Evolutionary conservation across 2,329 filamentous ascomycete species (phyloP).

Genomic region (Albifimbria verrucaria): DNA sequence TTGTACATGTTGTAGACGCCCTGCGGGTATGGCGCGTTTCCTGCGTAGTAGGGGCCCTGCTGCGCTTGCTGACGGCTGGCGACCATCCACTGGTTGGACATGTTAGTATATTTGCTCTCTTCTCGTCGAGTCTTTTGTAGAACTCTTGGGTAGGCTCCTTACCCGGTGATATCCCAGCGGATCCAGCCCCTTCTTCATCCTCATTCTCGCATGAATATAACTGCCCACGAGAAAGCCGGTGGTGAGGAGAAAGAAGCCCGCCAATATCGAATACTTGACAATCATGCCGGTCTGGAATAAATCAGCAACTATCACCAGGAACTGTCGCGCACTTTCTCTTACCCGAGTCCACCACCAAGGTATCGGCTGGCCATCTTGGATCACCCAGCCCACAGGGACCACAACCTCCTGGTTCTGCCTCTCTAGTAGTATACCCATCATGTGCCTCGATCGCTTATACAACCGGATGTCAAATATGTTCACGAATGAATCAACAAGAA

Average conservation of each 20-base stretch:
- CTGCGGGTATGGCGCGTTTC: slow-evolving; percentile 27
- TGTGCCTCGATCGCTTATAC: too few relatives aligned
- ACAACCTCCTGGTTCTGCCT: slow-evolving; percentile 4
- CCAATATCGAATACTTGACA: slow-evolving; percentile 70
- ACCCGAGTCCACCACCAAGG: slow-evolving; percentile 28
- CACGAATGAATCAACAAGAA: too few relatives aligned
- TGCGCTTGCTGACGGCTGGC: slow-evolving; percentile 41
- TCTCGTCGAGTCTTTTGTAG: background rate
- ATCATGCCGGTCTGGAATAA: slow-evolving; percentile 55
- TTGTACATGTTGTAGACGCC: slow-evolving; percentile 46
- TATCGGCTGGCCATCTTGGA: slow-evolving; percentile 14
- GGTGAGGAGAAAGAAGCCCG: slow-evolving; percentile 55
- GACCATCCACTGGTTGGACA: slow-evolving; percentile 46
- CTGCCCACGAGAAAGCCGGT: slow-evolving; percentile 63
- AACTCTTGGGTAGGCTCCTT: slow-evolving; percentile 21
- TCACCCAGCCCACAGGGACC: slow-evolving; percentile 21
- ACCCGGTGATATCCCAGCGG: slow-evolving; percentile 70
- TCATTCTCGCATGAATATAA: slow-evolving; percentile 65
- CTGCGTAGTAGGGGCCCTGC: slow-evolving; percentile 48
- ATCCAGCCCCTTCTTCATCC: slow-evolving; percentile 62
- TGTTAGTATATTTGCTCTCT: background rate
- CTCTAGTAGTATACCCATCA: too few relatives aligned
- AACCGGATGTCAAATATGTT: too few relatives aligned
- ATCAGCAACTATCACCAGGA: background rate
- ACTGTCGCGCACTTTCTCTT: slow-evolving; percentile 5